Conservation (phyloP, 768 basidiomycete species). For the Hemileccinum impolitum region DNA sequence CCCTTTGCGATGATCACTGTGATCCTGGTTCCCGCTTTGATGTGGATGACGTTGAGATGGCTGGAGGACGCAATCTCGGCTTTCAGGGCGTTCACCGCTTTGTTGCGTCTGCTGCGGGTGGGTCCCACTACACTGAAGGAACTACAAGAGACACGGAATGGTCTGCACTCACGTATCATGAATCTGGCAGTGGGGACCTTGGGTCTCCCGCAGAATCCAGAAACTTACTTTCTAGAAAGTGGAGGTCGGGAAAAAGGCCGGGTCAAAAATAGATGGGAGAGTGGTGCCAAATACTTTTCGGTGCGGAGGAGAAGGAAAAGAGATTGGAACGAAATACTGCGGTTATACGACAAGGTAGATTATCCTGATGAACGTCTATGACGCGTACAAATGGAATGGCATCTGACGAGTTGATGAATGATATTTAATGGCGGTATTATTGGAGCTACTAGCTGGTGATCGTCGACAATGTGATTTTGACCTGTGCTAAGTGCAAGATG, state of each 20-base stretch:
- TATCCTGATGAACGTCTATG: conserved; percentile 56
- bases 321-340: conserved; percentile 86
- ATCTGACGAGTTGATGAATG: too few species aligned
- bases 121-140: conserved; percentile 54
- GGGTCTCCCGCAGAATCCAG: conserved; percentile 67
- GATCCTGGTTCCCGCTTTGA: conserved; percentile 62
- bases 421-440: too few species aligned
- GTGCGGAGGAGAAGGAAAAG: conserved; percentile 74
- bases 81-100: conserved; percentile 66
- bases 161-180: conserved; percentile 64
- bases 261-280: conserved; percentile 63
- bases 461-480: background rate
- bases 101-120: conserved; percentile 59
- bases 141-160: conserved; percentile 51
- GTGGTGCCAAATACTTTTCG: conserved; percentile 73
- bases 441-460: too few species aligned
- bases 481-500: background rate
- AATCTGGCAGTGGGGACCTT: conserved; percentile 55
- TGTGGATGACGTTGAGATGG: conserved; percentile 93
- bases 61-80: conserved; percentile 80
- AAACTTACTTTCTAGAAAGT: conserved; percentile 53
- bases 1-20: conserved; percentile 57
- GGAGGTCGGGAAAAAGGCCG: conserved; percentile 73
- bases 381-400: background rate
- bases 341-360: conserved; percentile 79